Base-by-base conservation (phyloP, 371 early-diverging fungal genomes). In the Cokeromyces recurvatus region DNA sequence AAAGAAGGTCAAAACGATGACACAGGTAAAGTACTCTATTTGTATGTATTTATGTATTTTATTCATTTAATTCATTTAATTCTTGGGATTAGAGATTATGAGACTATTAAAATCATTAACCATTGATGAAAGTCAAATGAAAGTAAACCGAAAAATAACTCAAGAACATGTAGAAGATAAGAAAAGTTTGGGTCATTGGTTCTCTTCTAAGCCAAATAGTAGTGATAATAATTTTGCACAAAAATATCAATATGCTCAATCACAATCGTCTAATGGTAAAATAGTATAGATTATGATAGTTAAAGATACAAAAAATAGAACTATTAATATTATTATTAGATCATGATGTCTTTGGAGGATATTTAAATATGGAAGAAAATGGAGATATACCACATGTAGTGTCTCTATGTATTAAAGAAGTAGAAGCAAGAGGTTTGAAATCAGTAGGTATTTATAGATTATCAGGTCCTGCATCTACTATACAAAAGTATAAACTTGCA, bases 361-460 rank as follows among this genome's bases (percentile, higher is more conserved):
- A 48, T 32, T 64, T 88, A 43, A 55, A 34, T 8, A 62, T 68
- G 48, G 78, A 67, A 32, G 49, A 51, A 17, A 66, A 67, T 41
- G 73, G 65, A 44, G 59, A 59, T 36, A 47, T 89, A 9, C 91
- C 91, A 3, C 46, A 29, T 19, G 55, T 91, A 22, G 82, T 91
- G 2, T 74, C 77, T 31, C 44, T 63, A 15, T 89, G 91, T 62
- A 62, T 84, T 44, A 57, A 60, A 27, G 70, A 88, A 44, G 87
- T 91, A 2, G 87, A 91, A 46, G 48, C 58, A 20, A 67, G 85
- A 46, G 62, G 84, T 5, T 38, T 85, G 49, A 54, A 61, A 17
- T 69, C 78, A 4, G 85, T 87, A 39, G 92, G 92, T 10, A 89
- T 92, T 27, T 92, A 92, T 53, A 79, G 92, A 43, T 54, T 92